Conservation (phyloP, 2,329 filamentous ascomycete genomes). For the Pleochaeta shiraiana region DNA sequence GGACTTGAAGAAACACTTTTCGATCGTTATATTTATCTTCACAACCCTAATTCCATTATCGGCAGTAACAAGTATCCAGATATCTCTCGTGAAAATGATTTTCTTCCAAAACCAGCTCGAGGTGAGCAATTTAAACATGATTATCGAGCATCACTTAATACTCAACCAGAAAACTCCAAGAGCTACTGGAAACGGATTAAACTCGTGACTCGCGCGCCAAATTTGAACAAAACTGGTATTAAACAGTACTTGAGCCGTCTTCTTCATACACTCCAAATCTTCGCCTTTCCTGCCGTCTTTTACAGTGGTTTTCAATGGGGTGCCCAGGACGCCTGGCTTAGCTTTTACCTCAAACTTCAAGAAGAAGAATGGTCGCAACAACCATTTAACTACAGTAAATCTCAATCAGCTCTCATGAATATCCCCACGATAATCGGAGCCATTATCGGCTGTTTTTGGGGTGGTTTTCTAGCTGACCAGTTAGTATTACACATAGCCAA, state of each 20-base stretch:
- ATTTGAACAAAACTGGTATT: conserved; percentile 29
- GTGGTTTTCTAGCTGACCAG: conserved; percentile 32
- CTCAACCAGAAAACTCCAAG: conserved; percentile 18
- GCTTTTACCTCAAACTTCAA: conserved; percentile 35
- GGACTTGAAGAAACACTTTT: conserved; percentile 31
- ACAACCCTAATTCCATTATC: background rate
- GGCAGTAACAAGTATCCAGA: conserved; percentile 14
- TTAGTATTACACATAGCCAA: conserved; percentile 27
- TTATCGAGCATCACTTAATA: background rate
- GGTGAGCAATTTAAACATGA: background rate
- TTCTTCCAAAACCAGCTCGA: background rate
- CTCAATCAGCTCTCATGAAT: conserved; percentile 33
- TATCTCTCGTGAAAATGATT: background rate
- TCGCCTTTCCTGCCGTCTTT: conserved; percentile 33
- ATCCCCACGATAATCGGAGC: conserved; percentile 32
- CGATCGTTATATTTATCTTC: too few relatives aligned
- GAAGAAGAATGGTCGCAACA: conserved; percentile 31
- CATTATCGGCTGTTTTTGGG: conserved; percentile 32
- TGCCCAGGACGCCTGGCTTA: conserved; percentile 35
- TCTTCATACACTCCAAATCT: conserved; percentile 32
- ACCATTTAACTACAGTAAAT: conserved; percentile 33
- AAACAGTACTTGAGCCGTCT: conserved; percentile 31
- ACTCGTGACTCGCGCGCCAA: conserved; percentile 32
- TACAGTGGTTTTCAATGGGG: conserved; percentile 37
- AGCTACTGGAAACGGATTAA: conserved; percentile 32